A percentile compares a stretch with the other conserved stretches of the same genome.
These are phyloP conservation scores for Otatea glauca DNA, from an alignment of 176 grass and related monocot genomes.

Conservation along the genomic window DNA sequence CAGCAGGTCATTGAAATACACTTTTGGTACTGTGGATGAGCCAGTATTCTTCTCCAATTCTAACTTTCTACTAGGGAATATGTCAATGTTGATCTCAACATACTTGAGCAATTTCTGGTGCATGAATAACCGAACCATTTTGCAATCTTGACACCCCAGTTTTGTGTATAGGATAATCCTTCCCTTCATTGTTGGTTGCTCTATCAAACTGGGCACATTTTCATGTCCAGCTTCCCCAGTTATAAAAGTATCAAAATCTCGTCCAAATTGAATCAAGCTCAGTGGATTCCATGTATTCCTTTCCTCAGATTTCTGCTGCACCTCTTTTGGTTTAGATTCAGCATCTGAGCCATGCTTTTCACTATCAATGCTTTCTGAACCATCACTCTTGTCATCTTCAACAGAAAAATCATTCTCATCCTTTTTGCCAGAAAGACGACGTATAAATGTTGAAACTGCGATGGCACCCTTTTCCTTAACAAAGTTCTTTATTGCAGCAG, in stretches of 20 bases:
- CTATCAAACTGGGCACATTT: slow-evolving; percentile 34
- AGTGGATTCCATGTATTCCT: slow-evolving; percentile 86
- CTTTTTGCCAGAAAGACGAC: slow-evolving; percentile 87
- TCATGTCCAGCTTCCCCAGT: slow-evolving; percentile 49
- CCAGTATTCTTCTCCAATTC: slow-evolving; percentile 87
- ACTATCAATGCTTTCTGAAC: slow-evolving; percentile 42
- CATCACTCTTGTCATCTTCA: slow-evolving; percentile 57
- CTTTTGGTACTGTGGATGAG: slow-evolving; percentile 69
- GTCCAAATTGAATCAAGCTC: slow-evolving; percentile 77
- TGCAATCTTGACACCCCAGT: slow-evolving; percentile 82
- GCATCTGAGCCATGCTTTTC: slow-evolving; percentile 41
- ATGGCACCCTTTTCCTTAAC: slow-evolving; percentile 84
- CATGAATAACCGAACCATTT: slow-evolving; percentile 69
- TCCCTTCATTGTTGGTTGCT: slow-evolving; percentile 59
- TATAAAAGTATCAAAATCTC: slow-evolving; percentile 53
- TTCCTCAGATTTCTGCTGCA: slow-evolving; percentile 53
- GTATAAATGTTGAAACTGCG: slow-evolving; percentile 82
- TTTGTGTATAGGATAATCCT: slow-evolving; percentile 84
- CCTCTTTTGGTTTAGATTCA: slow-evolving; percentile 58
- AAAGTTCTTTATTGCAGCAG: slow-evolving; percentile 83
- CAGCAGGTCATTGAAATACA: slow-evolving; percentile 81
- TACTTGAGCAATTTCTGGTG: slow-evolving; percentile 63
- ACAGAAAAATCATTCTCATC: slow-evolving; percentile 57
- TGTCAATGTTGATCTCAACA: slow-evolving; percentile 90
- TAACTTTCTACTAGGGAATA: slow-evolving; percentile 82